Base-by-base conservation (phyloP, 2,329 filamentous ascomycete species). In the Chaetomium sp. region DNA sequence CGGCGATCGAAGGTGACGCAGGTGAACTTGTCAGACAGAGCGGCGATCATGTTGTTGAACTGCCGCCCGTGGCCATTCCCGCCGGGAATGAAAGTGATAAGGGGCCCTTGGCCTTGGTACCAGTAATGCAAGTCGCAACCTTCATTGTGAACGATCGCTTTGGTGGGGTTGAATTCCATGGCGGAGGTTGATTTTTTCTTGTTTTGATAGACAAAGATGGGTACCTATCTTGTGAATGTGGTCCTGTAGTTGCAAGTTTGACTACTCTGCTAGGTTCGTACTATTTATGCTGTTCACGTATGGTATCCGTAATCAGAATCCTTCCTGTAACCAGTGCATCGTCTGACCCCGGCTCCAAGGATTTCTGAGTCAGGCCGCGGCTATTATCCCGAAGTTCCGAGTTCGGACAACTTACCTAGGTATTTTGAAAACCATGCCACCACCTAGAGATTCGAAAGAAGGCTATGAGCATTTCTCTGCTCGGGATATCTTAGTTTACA, bases 51-150 rank as follows among this genome's bases (percentile, higher is more conserved):
- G 29, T 66, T 45, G 69, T 72, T 67, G 69, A 70, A 77, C 55
- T 76, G 75, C 4, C 67, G 64, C 7, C 74, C 75, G 62, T 75
- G 73, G 27, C 75, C 75, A 61, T 75, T 75, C 27, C 75, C 75
- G 60, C 75, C 75, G 1, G 74, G 74, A 29, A 76, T 65, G 66
- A 76, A 75, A 49, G 68, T 67, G 31, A 76, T 68, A 4, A 76
- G 69, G 7, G 74, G 75, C 0, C 75, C 74, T 7, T 45, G 63
- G 56, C 74, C 75, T 55, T 71, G 71, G 64, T 70, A 69, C 71
- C 72, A 75, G 66, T 75, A 77, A 57, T 75, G 72, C 7, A 76
- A 63, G 53, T 72, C 71, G 55, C 74, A 76, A 10, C 64, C 69
- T 67, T 76, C 74, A n/a, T 71, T 75, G 25, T 70, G 58, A 27